Conservation (phyloP, 225 moss, liverwort and hornwort species). For the Lunularia cruciata region DNA sequence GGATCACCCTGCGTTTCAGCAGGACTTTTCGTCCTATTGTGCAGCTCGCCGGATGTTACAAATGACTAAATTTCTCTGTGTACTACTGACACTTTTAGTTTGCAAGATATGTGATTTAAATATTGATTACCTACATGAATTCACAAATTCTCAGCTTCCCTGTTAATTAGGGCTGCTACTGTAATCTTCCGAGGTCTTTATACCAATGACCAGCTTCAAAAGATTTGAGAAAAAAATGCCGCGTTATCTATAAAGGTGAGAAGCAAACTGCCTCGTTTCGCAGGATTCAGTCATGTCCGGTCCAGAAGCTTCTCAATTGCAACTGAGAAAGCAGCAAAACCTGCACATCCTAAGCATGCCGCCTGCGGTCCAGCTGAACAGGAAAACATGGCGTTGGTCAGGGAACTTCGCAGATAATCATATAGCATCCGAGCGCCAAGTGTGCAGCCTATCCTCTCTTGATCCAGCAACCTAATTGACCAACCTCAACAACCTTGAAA, state of each 20-base stretch:
- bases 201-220: not conserved
- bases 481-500: no score
- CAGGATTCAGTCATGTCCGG: slow-evolving; percentile 52
- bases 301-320: slow-evolving; percentile 91
- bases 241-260: not conserved
- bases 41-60: no score
- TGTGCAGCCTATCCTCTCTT: no score
- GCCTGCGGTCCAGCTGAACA: slow-evolving; percentile 93
- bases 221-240: slow-evolving; percentile 1
- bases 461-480: no score
- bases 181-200: not conserved
- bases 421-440: no score
- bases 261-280: not conserved
- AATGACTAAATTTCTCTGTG: no score
- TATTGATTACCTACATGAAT: not conserved
- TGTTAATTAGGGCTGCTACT: not conserved
- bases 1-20: no score
- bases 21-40: no score
- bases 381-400: not conserved
- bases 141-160: not conserved
- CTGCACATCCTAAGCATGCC: slow-evolving; percentile 93
- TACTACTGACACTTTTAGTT: no score
- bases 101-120: no score
- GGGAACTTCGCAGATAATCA: no score
- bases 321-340: slow-evolving; percentile 97